Conservation (phyloP, 164 flowering plant species). For the Magnolia officinalis region DNA sequence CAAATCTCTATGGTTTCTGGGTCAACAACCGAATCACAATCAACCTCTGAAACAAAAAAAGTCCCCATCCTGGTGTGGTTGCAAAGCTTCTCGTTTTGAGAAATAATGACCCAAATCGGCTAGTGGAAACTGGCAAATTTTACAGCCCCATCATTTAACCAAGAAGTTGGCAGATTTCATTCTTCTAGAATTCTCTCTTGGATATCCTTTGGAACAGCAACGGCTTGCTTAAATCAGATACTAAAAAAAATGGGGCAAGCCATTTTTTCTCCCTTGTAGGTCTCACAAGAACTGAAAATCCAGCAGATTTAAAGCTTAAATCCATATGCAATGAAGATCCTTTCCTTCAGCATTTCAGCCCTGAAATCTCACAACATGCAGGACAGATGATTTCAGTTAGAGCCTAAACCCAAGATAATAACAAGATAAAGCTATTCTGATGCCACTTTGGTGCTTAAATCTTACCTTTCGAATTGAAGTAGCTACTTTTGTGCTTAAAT, state of each 20-base stretch:
- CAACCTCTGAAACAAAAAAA: slow-evolving; percentile 4
- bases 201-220: too few relatives aligned
- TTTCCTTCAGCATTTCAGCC: background rate
- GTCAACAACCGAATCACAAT: background rate
- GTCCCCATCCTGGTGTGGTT: background rate
- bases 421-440: background rate
- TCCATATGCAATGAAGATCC: background rate
- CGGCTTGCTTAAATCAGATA: background rate
- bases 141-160: background rate
- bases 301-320: background rate
- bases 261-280: background rate
- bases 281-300: background rate
- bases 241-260: background rate
- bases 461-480: background rate
- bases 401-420: background rate
- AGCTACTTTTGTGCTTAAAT: background rate
- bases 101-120: background rate
- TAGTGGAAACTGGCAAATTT: too few relatives aligned
- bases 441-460: too few relatives aligned
- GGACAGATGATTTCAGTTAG: background rate
- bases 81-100: slow-evolving; percentile 1
- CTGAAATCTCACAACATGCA: background rate
- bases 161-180: background rate
- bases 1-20: slow-evolving; percentile 1
- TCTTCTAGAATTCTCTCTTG: background rate